These are phyloP conservation scores for Hypomyces rosellus DNA, from an alignment of 2,329 filamentous ascomycete species.

Conservation along the genomic window DNA sequence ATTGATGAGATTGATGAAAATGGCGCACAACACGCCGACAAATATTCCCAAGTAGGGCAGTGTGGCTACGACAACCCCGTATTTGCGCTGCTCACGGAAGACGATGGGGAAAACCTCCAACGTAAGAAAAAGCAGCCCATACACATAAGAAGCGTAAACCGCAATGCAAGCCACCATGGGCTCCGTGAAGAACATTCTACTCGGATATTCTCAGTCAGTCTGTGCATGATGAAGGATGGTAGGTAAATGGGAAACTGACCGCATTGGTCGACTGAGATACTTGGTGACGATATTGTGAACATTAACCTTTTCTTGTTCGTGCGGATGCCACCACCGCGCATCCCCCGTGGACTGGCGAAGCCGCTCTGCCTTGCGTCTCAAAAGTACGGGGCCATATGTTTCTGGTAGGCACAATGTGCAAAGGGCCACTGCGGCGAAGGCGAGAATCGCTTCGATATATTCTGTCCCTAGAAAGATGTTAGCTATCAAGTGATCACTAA, in stretches of 20 bases:
- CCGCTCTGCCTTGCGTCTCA: conserved; percentile 48
- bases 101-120: conserved; percentile 41
- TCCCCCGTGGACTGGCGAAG: conserved; percentile 53
- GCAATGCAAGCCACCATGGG: conserved; percentile 60
- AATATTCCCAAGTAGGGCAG: conserved; percentile 56
- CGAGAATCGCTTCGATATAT: conserved; percentile 50
- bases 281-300: conserved; percentile 41
- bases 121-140: conserved; percentile 50
- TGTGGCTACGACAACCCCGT: conserved; percentile 44
- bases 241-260: too few species aligned
- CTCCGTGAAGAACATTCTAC: conserved; percentile 48
- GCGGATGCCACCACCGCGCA: conserved; percentile 35
- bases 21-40: conserved; percentile 50
- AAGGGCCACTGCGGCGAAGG: conserved; percentile 41
- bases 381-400: conserved; percentile 47
- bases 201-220: too few species aligned
- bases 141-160: conserved; percentile 56
- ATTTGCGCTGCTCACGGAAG: conserved; percentile 53
- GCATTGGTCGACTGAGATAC: conserved; percentile 31
- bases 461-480: conserved; percentile 28
- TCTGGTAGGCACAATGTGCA: conserved; percentile 53
- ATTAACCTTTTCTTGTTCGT: conserved; percentile 36
- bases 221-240: too few species aligned
- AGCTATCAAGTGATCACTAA: too few species aligned
- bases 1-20: conserved; percentile 49